phyloP scores from a whole-genome alignment of 2,329 filamentous ascomycete genomes.

The Tolypocladium nubicola region DNA sequence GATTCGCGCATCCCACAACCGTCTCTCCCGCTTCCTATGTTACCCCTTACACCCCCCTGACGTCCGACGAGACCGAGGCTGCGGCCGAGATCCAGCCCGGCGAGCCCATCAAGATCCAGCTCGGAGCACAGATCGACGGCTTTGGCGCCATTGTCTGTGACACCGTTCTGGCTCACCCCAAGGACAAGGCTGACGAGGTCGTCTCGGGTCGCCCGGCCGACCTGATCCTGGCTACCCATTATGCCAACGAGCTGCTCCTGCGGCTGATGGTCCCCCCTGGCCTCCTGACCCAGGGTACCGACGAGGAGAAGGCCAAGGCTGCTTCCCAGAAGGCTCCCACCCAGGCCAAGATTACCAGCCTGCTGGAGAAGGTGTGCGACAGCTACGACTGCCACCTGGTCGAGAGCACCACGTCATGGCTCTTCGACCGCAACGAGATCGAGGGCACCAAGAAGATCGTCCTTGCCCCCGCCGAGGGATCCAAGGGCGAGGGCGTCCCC shows the following conservation, averaged over 20 bases:
- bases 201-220: constrained; percentile 74
- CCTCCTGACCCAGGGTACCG: constrained; percentile 67
- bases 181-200: constrained; percentile 49
- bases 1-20: constrained; percentile 88
- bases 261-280: constrained; percentile 88
- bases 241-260: constrained; percentile 89
- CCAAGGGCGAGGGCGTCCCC: constrained; percentile 81
- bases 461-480: constrained; percentile 71
- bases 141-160: constrained; percentile 95
- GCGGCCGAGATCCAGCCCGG: constrained; percentile 67
- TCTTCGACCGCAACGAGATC: constrained; percentile 94
- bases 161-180: constrained; percentile 63
- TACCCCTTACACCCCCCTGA: constrained; percentile 91
- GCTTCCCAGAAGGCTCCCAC: constrained; percentile 71
- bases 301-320: constrained; percentile 93
- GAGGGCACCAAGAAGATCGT: constrained; percentile 98
- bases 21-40: constrained; percentile 90
- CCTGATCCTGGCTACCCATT: constrained; percentile 81
- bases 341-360: constrained; percentile 74
- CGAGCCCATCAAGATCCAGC: constrained; percentile 92
- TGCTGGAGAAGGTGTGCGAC: constrained; percentile 88
- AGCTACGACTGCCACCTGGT: constrained; percentile 85
- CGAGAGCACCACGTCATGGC: constrained; percentile 96
- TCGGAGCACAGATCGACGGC: constrained; percentile 97
- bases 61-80: constrained; percentile 78